Base-by-base conservation (phyloP, 1,284 basidiomycete species). In the Ustilago nuda region DNA sequence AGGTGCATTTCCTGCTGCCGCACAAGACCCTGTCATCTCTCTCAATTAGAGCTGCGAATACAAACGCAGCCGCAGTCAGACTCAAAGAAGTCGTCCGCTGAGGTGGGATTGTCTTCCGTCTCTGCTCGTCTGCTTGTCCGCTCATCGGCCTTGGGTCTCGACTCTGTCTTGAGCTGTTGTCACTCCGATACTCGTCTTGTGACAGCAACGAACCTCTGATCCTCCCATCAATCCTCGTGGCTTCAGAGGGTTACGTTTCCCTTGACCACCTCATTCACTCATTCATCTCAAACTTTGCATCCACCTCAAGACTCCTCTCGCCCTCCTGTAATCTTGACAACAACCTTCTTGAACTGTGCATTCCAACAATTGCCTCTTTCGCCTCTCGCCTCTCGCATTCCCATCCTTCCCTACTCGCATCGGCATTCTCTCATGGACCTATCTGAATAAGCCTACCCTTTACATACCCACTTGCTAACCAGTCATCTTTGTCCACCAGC, bases 301-400 rank as follows among this genome's bases (percentile, higher is more conserved):
- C 19, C 43, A 45, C 43, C 17, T 50, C 27, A 8, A 15, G 5
- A 4, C 15, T 17, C 27, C 8, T 12, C 13, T 9, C 61, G 60
- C 53, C 30, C 52, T 60, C 66, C 61, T 69, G 59, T 53, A 39
- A 56, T n/a, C 61, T n/a, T 51, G 52, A 52, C 23, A 39, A 50
- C 51, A 33, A 12, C 59, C 33, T 15, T 23, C 27, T 39, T n/a
- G 30, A 30, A 8, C 48, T 32, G 8, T 50, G 1, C 2, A 30
- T 27, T 48, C 23, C 8, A 48, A 8, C 45, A 27, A 7, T 23
- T 5, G 6, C 8, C n/a, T 17, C 15, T 27, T n/a, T 30, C 8
- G 9, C 48, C 27, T 8, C 27, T 8, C 19, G 19, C 23, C 46
- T 48, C 23, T 27, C n/a, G 27, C 46, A 23, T 30, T 32, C n/a